A percentile compares a stretch with the other conserved stretches of the same genome.
phyloP scores from a whole-genome alignment of 2,329 filamentous ascomycete genomes.

The Cladosporium halotolerans region DNA sequence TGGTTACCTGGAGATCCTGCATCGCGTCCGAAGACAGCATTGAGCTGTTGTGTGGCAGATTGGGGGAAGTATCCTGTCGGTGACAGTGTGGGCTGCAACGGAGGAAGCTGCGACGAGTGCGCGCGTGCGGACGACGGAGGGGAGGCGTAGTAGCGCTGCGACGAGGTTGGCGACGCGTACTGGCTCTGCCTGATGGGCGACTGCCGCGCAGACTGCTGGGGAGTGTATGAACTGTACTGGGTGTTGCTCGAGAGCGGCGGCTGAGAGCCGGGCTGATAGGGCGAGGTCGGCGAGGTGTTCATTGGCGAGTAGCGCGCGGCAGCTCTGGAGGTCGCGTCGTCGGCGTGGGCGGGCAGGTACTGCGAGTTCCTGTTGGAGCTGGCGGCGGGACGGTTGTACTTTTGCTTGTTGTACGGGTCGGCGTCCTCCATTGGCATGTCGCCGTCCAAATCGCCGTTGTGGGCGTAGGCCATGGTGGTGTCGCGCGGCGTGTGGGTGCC shows the following conservation, averaged over 20 bases:
- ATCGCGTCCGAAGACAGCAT: slow-evolving; percentile 55
- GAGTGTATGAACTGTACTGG: slow-evolving; percentile 31
- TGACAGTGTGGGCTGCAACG: slow-evolving; percentile 55
- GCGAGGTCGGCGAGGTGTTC: slow-evolving; percentile 78
- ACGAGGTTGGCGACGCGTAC: slow-evolving; percentile 47
- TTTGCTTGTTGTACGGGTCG: slow-evolving; percentile 77
- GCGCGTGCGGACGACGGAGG: slow-evolving; percentile 42
- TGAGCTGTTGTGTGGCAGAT: slow-evolving; percentile 64
- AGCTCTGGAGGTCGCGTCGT: slow-evolving; percentile 65
- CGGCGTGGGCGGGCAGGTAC: slow-evolving; percentile 43
- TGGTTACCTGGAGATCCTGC: slow-evolving; percentile 38
- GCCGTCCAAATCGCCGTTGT: slow-evolving; percentile 37
- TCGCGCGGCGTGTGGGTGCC: slow-evolving; percentile 10
- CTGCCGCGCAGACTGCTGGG: slow-evolving; percentile 57
- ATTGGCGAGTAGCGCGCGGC: slow-evolving; percentile 94
- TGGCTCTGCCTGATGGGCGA: slow-evolving; percentile 65
- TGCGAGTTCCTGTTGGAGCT: slow-evolving; percentile 58
- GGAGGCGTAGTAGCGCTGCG: slow-evolving; percentile 54
- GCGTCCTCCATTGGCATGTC: slow-evolving; percentile 71
- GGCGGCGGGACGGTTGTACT: slow-evolving; percentile 72
- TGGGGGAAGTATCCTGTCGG: slow-evolving; percentile 54
- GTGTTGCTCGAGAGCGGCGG: slow-evolving; percentile 28
- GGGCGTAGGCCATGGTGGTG: slow-evolving; percentile 10
- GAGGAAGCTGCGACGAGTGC: slow-evolving; percentile 63
- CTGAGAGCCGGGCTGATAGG: slow-evolving; percentile 55